Conservation (phyloP, 2,329 filamentous ascomycete genomes). For the Penicillium sp. region DNA sequence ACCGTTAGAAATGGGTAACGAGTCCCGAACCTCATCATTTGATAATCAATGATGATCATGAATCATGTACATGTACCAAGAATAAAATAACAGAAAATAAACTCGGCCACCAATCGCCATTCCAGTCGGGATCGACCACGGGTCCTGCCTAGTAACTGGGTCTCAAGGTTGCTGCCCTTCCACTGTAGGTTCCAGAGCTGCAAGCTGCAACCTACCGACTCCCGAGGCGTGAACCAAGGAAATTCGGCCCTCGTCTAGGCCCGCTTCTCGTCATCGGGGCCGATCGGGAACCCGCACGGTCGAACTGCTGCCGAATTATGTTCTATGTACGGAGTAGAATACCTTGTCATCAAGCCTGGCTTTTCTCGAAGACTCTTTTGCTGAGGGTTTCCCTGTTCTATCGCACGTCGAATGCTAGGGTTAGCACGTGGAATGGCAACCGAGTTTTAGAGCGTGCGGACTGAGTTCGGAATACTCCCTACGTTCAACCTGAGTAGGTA, state of each 20-base stretch:
- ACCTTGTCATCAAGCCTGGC: not conserved
- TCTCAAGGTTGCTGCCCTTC: no score
- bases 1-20: no score
- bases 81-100: not conserved
- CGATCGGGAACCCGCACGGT: not conserved
- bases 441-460: not conserved
- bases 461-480: not conserved
- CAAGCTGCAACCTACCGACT: no score
- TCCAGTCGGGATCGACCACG: not conserved
- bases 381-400: not conserved
- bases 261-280: slow-evolving; percentile 3
- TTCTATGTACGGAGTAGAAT: not conserved
- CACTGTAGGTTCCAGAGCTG: no score
- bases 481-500: not conserved
- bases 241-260: slow-evolving; percentile 1
- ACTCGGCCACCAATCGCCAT: not conserved
- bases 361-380: not conserved
- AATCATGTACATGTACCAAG: no score
- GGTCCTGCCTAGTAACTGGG: not conserved
- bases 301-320: not conserved
- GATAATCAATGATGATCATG: no score
- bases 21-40: no score
- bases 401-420: not conserved
- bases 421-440: not conserved
- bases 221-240: not conserved